Conservation (phyloP, 2,329 filamentous ascomycete species). For the Botrytis galanthina region DNA sequence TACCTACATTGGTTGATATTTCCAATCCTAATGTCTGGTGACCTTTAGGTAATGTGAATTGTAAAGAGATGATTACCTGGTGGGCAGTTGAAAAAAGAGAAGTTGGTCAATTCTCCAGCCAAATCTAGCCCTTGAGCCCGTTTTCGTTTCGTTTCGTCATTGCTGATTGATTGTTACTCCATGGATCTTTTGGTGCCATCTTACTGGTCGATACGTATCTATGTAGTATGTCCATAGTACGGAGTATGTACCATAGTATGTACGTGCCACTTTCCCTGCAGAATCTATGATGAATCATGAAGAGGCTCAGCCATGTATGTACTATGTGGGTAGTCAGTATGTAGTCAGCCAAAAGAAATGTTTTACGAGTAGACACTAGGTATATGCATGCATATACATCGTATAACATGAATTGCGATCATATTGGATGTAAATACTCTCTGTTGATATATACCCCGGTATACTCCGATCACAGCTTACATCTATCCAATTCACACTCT, state of each 20-base stretch:
- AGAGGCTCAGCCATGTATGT: neutral
- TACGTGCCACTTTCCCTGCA: neutral
- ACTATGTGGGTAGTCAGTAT: too few species aligned
- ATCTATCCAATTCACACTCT: neutral
- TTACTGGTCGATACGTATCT: neutral
- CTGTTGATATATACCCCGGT: neutral
- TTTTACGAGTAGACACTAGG: neutral
- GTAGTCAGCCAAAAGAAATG: neutral
- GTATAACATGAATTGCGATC: neutral
- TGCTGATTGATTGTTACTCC: neutral
- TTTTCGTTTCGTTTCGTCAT: neutral
- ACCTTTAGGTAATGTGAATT: neutral
- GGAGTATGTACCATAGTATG: neutral
- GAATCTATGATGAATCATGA: neutral
- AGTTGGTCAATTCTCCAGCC: neutral
- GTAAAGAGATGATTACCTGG: neutral
- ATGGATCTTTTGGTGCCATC: neutral
- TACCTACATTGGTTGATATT: neutral
- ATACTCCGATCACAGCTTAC: neutral
- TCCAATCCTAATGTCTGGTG: neutral
- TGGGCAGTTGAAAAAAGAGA: neutral
- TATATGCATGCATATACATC: neutral
- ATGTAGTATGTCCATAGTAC: neutral
- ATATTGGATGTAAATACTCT: neutral
- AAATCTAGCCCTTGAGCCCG: neutral